Evolutionary conservation across 2,329 filamentous ascomycete species (phyloP).

Genomic region (Cladobotryum mycophilum): DNA sequence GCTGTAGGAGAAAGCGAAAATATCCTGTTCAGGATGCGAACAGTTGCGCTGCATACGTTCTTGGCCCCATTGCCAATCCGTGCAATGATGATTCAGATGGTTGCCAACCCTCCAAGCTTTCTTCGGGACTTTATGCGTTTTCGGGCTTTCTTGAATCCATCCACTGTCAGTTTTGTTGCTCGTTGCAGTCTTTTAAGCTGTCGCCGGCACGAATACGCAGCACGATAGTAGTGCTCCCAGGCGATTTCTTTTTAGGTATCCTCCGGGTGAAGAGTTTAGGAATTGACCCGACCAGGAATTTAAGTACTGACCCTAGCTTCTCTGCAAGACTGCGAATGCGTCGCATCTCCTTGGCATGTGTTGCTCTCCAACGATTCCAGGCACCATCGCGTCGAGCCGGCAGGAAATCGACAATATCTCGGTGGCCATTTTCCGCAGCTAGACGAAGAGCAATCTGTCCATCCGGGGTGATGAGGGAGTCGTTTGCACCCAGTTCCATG

Average conservation of each 20-base stretch:
- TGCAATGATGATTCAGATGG: conserved; percentile 17
- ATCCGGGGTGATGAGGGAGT: conserved; percentile 37
- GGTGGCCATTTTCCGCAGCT: conserved; percentile 34
- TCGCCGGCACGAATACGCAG: conserved; percentile 23
- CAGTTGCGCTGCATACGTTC: conserved; percentile 20
- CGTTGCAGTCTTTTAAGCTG: conserved; percentile 23
- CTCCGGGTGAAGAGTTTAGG: conserved; percentile 25
- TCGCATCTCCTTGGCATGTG: conserved; percentile 25
- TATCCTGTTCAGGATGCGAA: conserved; percentile 19
- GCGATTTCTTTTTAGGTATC: conserved; percentile 18
- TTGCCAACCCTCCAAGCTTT: conserved; percentile 15
- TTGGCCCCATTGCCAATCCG: conserved; percentile 27
- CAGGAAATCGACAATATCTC: conserved; percentile 38
- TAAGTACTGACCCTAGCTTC: conserved; percentile 19
- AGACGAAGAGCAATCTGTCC: conserved; percentile 40
- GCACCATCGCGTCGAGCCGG: conserved; percentile 33
- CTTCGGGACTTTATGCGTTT: conserved; percentile 9
- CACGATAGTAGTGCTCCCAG: conserved; percentile 21
- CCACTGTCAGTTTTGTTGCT: conserved; percentile 12
- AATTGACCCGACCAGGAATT: conserved; percentile 24
- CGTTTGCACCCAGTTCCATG: conserved; percentile 35
- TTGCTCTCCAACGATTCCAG: conserved; percentile 30
- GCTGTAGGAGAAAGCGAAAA: conserved; percentile 32
- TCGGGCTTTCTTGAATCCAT: conserved; percentile 20
- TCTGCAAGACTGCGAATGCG: conserved; percentile 17